Percentiles rank a stretch among this genome's conserved stretches.
Evolutionary conservation across 2,329 filamentous ascomycete genomes (phyloP).

Genomic region (Venturiaceae sp.): DNA sequence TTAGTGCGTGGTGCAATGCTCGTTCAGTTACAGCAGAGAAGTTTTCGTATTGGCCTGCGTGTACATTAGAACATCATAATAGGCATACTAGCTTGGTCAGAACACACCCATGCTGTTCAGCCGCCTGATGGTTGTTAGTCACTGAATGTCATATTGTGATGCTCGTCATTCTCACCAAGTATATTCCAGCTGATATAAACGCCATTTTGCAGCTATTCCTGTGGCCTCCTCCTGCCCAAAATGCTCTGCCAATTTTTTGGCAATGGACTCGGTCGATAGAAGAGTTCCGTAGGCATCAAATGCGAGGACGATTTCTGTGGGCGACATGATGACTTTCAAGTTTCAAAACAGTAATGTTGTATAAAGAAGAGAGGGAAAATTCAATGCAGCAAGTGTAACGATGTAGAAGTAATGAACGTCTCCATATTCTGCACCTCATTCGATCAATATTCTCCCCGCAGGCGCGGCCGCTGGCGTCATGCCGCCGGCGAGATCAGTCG

Average conservation of each 20-base stretch:
- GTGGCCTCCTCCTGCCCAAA: conserved; percentile 49
- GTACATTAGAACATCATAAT: neutral
- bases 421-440: too few relatives aligned
- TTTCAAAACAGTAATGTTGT: neutral
- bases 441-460: too few relatives aligned
- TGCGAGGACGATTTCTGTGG: conserved; percentile 46
- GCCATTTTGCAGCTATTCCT: conserved; percentile 51
- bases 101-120: conserved; percentile 62
- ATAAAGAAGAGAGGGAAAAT: neutral
- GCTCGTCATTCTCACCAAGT: too few relatives aligned
- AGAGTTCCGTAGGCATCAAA: conserved; percentile 72
- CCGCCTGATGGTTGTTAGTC: too few relatives aligned
- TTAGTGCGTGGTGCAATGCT: conserved; percentile 53
- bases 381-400: too few relatives aligned
- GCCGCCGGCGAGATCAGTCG: too few relatives aligned
- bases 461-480: too few relatives aligned
- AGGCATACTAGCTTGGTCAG: neutral
- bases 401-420: too few relatives aligned
- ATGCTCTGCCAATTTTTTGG: conserved; percentile 44
- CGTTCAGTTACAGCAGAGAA: conserved; percentile 55
- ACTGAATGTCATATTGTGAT: too few relatives aligned
- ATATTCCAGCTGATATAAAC: conserved; percentile 65
- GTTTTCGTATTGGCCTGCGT: conserved; percentile 48
- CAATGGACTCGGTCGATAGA: conserved; percentile 61
- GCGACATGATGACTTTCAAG: too few relatives aligned